phyloP scores from a whole-genome alignment of 345 rosid genomes.

The Turnera subulata region DNA sequence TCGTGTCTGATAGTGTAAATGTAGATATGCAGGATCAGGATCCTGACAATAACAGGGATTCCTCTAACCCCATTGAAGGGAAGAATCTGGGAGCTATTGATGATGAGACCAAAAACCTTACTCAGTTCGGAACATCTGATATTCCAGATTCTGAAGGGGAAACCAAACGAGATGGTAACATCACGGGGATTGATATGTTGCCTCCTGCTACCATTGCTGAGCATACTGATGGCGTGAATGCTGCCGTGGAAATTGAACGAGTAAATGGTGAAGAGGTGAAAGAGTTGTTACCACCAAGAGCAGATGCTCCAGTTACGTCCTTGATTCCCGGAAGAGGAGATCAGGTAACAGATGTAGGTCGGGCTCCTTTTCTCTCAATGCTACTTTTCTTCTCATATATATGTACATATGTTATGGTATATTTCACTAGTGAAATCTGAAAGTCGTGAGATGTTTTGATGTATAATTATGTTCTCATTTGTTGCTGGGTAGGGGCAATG shows the following conservation, averaged over 20 bases:
- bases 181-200: slow-evolving; percentile 15
- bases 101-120: slow-evolving; percentile 12
- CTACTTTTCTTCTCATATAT: slow-evolving; percentile 3
- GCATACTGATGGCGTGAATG: slow-evolving; percentile 21
- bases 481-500: slow-evolving; percentile 89
- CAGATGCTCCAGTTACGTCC: slow-evolving; percentile 37
- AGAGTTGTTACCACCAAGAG: slow-evolving; percentile 32
- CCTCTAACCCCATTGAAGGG: slow-evolving; percentile 27
- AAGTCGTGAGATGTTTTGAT: slow-evolving; percentile 18
- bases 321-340: slow-evolving; percentile 46
- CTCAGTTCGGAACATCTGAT: slow-evolving; percentile 18
- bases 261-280: slow-evolving; percentile 26
- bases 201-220: slow-evolving; percentile 15
- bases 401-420: too few relatives aligned
- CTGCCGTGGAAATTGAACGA: slow-evolving; percentile 26
- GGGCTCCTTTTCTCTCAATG: slow-evolving; percentile 47
- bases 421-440: too few relatives aligned
- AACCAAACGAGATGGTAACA: slow-evolving; percentile 22
- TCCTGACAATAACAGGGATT: slow-evolving; percentile 25
- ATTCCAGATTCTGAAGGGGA: slow-evolving; percentile 33
- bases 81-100: slow-evolving; percentile 23
- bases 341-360: slow-evolving; percentile 83
- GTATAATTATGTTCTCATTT: slow-evolving; percentile 69
- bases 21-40: slow-evolving; percentile 11
- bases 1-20: slow-evolving; percentile 25